These are phyloP conservation scores for Canna indica DNA, from an alignment of 176 grass and related monocot genomes.

Conservation along the genomic window DNA sequence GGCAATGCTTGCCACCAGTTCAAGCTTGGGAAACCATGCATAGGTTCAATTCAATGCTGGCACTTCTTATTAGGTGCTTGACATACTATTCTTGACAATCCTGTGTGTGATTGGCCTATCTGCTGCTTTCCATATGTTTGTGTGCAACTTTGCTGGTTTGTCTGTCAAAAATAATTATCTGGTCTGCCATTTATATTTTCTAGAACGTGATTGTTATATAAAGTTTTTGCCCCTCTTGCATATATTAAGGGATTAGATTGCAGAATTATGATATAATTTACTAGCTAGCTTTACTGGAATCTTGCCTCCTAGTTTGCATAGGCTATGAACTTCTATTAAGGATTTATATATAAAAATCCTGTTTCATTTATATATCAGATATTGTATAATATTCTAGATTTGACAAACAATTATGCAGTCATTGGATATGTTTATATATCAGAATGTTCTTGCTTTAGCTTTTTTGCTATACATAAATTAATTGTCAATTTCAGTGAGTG, in stretches of 20 bases:
- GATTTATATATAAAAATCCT: too few relatives aligned
- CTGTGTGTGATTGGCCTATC: neutral
- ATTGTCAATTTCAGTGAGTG: too few relatives aligned
- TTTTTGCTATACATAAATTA: too few relatives aligned
- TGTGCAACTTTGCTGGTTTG: neutral
- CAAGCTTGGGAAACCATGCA: slow-evolving; percentile 7
- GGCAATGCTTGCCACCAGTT: slow-evolving; percentile 40
- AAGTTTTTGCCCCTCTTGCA: neutral
- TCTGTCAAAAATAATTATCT: neutral
- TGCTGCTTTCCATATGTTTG: neutral
- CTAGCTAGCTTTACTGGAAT: neutral
- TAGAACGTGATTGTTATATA: neutral
- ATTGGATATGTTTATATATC: too few relatives aligned
- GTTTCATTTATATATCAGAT: too few relatives aligned
- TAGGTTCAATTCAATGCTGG: neutral
- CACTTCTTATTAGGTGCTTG: too few relatives aligned
- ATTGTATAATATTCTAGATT: too few relatives aligned
- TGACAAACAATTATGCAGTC: too few relatives aligned
- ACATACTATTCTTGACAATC: neutral
- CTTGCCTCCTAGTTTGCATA: neutral
- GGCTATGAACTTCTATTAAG: too few relatives aligned
- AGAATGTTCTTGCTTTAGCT: too few relatives aligned
- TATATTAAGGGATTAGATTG: neutral
- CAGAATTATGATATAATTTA: neutral
- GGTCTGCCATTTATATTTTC: neutral